Conservation (phyloP, 768 basidiomycete genomes). For the Amylocystis lapponica region DNA sequence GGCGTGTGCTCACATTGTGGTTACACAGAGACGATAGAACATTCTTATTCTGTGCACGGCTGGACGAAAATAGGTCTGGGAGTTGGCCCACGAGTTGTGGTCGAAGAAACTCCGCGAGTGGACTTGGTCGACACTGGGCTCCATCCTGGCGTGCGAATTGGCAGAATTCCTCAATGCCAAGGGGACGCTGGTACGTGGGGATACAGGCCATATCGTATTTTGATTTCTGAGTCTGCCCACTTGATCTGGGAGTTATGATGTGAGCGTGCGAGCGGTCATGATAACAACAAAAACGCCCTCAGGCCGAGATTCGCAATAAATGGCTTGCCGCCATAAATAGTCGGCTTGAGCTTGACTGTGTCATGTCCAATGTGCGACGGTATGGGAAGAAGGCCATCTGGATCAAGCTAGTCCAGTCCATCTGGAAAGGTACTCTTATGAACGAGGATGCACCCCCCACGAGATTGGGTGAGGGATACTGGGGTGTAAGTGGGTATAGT, state of each 20-base stretch:
- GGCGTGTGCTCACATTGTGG: slow-evolving; percentile 10
- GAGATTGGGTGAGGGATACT: too few relatives aligned
- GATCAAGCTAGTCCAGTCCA: too few relatives aligned
- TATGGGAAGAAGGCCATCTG: too few relatives aligned
- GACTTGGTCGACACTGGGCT: background rate
- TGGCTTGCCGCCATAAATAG: too few relatives aligned
- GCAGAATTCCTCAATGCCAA: too few relatives aligned
- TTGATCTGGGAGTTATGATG: background rate
- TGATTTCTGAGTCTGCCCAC: background rate
- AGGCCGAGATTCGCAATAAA: background rate
- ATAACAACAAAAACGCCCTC: background rate
- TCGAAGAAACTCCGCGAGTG: background rate
- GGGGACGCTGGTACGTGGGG: too few relatives aligned
- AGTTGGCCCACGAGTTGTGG: slow-evolving; percentile 7
- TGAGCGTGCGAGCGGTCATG: background rate
- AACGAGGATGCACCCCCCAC: too few relatives aligned
- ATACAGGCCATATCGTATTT: background rate
- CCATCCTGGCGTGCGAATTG: too few relatives aligned
- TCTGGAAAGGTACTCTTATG: too few relatives aligned
- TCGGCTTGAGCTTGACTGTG: too few relatives aligned
- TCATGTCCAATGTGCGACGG: too few relatives aligned
- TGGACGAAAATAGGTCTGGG: slow-evolving; percentile 13
- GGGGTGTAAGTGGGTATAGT: too few relatives aligned
- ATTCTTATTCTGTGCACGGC: slow-evolving; percentile 17
- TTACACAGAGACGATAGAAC: slow-evolving; percentile 9